Evolutionary conservation across 306 rosid species (phyloP), one percentile per base, ranked within the genome.

Genomic region (Vigna unguiculata): DNA sequence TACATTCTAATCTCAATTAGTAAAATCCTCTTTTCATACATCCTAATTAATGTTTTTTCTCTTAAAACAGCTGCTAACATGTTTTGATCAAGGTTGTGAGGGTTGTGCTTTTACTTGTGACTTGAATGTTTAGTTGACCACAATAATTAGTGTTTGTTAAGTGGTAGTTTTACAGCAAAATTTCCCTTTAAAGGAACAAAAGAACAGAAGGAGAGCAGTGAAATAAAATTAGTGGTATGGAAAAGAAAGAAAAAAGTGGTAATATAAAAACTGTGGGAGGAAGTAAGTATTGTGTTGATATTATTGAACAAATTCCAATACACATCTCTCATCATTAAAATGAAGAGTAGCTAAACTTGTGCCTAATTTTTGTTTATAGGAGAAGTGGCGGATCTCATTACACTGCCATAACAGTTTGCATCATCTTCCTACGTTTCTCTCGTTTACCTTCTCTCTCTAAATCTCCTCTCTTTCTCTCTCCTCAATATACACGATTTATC

Each of bases 331-430:
- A n/a, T 75, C 78, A 83, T 86, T 64, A 70, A 32, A n/a, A 78
- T 53, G 51, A 51, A 52, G 48, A 8, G 60, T 19, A 47, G 48
- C 45, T n/a, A 54, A 40, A 46, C 77, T 58, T 51, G 72, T 63
- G 9, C 68, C 71, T 77, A 72, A 43, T 70, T 52, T 77, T 53
- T 81, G 68, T 74, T 54, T 5, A 7, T 52, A 20, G 64, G 14
- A 20, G 28, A 16, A 45, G 80, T 28, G 69, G 67, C 72, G 71
- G 49, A 58, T 82, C 77, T 55, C 32, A 78, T 77, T 80, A 55
- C 70, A 62, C 83, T 78, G 81, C 79, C 83, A 70, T 65, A 55
- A 54, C 84, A 69, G 83, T 85, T 77, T 85, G 77, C 83, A 80
- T 80, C 49, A 64, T 81, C 78, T 48, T 55, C 73, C 25, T 59